A percentile compares a stretch with the other conserved stretches of the same genome.
Evolutionary conservation across 1,139 yeast genomes (phyloP).

Genomic region (Suhomyces guaymorum): DNA sequence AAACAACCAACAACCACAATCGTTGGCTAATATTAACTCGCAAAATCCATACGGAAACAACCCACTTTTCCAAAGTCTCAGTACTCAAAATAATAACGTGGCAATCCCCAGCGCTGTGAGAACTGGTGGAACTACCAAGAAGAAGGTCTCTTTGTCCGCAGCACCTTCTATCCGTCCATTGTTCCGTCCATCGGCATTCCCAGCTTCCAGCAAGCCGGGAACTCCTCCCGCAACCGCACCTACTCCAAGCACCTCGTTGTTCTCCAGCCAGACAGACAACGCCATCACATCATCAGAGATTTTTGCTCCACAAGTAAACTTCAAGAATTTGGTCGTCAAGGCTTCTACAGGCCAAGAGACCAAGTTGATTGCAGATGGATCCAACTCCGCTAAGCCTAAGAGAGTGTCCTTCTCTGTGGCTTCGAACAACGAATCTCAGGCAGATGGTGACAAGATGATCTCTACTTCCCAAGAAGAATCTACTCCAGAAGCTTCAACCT

Average conservation of each 20-base stretch:
- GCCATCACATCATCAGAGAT: constrained; percentile 73
- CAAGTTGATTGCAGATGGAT: constrained; percentile 12
- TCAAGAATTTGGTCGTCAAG: constrained; percentile 59
- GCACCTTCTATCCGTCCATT: constrained; percentile 7
- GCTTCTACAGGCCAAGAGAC: constrained; percentile 29
- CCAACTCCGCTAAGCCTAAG: constrained; percentile 8
- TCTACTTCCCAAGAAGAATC: neutral
- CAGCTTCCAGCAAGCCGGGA: constrained; percentile 3
- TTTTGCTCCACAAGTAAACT: constrained; percentile 63
- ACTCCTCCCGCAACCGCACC: neutral
- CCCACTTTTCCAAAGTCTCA: constrained; percentile 56
- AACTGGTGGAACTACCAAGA: constrained; percentile 6
- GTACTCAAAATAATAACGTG: constrained; percentile 6
- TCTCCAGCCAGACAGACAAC: constrained; percentile 50
- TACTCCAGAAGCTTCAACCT: neutral
- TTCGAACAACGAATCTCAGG: neutral
- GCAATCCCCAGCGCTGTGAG: constrained; percentile 7
- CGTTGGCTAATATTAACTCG: constrained; percentile 47
- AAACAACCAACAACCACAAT: constrained; percentile 28
- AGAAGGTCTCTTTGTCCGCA: constrained; percentile 8
- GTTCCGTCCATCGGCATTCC: constrained; percentile 9
- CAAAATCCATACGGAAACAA: constrained; percentile 76
- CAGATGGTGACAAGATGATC: constrained; percentile 1
- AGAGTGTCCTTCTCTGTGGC: constrained; percentile 11
- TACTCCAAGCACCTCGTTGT: constrained; percentile 18